phyloP scores from a whole-genome alignment of 768 basidiomycete species.

The Mycena sanguinolenta region DNA sequence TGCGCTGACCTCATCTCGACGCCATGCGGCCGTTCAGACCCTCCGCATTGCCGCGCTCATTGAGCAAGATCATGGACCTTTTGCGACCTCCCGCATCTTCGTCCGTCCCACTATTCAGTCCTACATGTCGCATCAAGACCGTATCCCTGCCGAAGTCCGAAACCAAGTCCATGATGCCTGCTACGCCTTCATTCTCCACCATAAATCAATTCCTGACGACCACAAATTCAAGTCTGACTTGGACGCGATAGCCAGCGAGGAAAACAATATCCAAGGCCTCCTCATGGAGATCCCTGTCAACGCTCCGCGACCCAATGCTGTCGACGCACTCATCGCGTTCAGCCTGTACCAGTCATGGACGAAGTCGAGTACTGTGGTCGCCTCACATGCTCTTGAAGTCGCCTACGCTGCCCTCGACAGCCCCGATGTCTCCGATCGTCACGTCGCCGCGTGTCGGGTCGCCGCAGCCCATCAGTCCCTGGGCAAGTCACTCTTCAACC shows the following conservation, averaged over 20 bases:
- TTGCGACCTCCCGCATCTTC: slow-evolving; percentile 21
- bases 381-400: slow-evolving; percentile 14
- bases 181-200: slow-evolving; percentile 33
- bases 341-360: slow-evolving; percentile 34
- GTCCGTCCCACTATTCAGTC: slow-evolving; percentile 40
- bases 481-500: neutral
- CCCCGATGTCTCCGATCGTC: neutral
- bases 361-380: slow-evolving; percentile 30
- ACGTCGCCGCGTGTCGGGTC: neutral
- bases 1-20: neutral
- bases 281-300: slow-evolving; percentile 28
- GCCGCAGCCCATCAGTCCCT: neutral
- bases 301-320: slow-evolving; percentile 5
- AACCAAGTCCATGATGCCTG: slow-evolving; percentile 27
- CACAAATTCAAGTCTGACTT: slow-evolving; percentile 6
- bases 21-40: slow-evolving; percentile 2
- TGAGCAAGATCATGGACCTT: slow-evolving; percentile 5
- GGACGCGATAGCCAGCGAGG: no score
- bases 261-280: slow-evolving; percentile 9
- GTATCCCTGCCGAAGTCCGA: slow-evolving; percentile 17
- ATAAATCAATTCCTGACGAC: slow-evolving; percentile 20
- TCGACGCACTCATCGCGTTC: slow-evolving; percentile 38
- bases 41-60: slow-evolving; percentile 20
- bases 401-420: neutral
- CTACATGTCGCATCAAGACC: slow-evolving; percentile 33